These are phyloP conservation scores for Alternaria sp. DNA, from an alignment of 2,329 filamentous ascomycete species.

Conservation along the genomic window DNA sequence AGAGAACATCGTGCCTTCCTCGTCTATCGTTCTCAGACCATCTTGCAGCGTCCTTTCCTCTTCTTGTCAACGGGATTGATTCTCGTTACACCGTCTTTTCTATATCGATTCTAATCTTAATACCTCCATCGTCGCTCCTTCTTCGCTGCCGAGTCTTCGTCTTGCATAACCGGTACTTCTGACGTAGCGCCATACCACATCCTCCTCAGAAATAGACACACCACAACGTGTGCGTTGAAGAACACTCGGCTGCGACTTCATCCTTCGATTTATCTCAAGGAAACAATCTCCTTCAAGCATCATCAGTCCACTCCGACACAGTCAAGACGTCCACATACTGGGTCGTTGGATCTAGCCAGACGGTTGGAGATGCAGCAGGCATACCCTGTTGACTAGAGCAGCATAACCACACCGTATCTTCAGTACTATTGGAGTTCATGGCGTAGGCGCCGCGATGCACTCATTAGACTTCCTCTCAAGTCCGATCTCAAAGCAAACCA, in stretches of 20 bases:
- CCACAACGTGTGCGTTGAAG: neutral
- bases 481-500: constrained; percentile 14
- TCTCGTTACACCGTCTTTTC: constrained; percentile 15
- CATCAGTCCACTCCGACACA: neutral
- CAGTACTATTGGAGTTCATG: constrained; percentile 9
- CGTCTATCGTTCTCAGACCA: constrained; percentile 10
- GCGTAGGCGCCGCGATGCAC: constrained; percentile 25
- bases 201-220: neutral
- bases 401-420: neutral
- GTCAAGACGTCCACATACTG: neutral
- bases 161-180: constrained; percentile 8
- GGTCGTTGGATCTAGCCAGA: constrained; percentile 3
- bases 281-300: neutral
- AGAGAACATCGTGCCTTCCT: constrained; percentile 31
- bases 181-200: constrained; percentile 6
- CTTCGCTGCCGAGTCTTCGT: constrained; percentile 11
- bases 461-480: constrained; percentile 19
- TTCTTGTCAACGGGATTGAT: constrained; percentile 9
- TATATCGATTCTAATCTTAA: constrained; percentile 21
- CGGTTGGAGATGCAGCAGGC: neutral
- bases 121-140: constrained; percentile 3
- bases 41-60: constrained; percentile 18
- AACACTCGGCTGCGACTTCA: neutral
- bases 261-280: neutral
- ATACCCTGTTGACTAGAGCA: neutral